A percentile compares a stretch with the other conserved stretches of the same genome.
Conservation (phyloP, 2,329 filamentous ascomycete genomes). For the Orbilia quercus region DNA sequence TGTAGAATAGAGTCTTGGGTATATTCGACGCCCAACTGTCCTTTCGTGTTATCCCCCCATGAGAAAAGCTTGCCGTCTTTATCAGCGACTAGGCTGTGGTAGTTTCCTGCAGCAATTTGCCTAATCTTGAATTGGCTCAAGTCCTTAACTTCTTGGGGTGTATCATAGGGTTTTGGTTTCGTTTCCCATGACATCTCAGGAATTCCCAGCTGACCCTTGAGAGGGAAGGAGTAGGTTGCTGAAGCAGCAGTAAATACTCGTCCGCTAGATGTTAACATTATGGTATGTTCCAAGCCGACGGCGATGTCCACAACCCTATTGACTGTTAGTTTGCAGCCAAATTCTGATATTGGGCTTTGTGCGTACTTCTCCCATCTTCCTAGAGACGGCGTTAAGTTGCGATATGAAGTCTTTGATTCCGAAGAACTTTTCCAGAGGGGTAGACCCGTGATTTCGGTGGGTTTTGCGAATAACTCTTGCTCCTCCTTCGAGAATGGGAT, state of each 20-base stretch:
- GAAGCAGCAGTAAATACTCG: conserved; percentile 90
- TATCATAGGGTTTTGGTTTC: conserved; percentile 79
- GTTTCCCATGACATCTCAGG: conserved; percentile 83
- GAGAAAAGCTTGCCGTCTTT: conserved; percentile 80
- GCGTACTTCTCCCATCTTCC: conserved; percentile 68
- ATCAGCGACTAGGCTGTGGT: conserved; percentile 84
- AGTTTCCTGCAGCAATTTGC: conserved; percentile 84
- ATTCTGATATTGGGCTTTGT: not conserved
- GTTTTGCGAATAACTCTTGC: conserved; percentile 74
- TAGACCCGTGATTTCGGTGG: conserved; percentile 76
- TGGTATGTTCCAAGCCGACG: conserved; percentile 83
- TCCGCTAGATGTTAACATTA: conserved; percentile 84
- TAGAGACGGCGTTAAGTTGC: conserved; percentile 73
- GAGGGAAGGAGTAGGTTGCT: conserved; percentile 80
- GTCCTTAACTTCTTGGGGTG: conserved; percentile 79
- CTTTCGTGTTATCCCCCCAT: conserved; percentile 90
- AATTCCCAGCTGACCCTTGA: conserved; percentile 85
- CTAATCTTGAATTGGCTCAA: conserved; percentile 75
- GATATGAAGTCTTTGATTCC: conserved; percentile 74
- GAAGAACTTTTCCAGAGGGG: conserved; percentile 71
- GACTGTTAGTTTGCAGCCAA: not conserved
- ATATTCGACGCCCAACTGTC: conserved; percentile 87
- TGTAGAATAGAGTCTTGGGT: conserved; percentile 74
- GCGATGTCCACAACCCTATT: conserved; percentile 75
- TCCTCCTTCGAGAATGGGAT: conserved; percentile 80